Conservation (phyloP, 768 basidiomycete species). For the Tulasnella sp. region DNA sequence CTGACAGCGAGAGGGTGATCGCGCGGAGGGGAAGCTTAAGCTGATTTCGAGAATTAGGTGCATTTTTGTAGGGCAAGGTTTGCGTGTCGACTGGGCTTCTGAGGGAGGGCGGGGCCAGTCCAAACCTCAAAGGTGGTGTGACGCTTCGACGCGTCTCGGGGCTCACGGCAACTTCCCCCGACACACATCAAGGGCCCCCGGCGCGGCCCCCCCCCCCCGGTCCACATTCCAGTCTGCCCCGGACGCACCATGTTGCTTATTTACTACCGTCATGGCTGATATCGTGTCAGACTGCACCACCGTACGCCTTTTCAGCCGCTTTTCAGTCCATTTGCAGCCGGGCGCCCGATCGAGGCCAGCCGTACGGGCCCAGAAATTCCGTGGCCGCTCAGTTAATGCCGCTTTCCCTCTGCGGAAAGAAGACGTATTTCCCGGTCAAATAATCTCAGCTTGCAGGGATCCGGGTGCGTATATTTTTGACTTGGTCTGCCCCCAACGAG, state of each 20-base stretch:
- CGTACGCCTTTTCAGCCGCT: neutral
- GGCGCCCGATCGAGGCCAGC: neutral
- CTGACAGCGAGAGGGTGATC: neutral
- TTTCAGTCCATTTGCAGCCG: neutral
- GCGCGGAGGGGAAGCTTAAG: neutral
- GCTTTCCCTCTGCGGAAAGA: neutral
- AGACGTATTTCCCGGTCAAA: neutral
- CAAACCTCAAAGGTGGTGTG: slow-evolving; percentile 9
- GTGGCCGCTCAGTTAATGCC: neutral
- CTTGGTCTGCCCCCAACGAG: neutral
- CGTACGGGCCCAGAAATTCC: neutral
- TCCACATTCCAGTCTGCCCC: neutral
- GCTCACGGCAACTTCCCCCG: slow-evolving; percentile 10
- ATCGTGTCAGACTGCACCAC: neutral
- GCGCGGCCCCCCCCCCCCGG: neutral
- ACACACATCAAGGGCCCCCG: neutral
- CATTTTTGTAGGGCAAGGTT: slow-evolving; percentile 7
- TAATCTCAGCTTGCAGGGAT: slow-evolving; percentile 6
- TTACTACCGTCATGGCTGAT: neutral
- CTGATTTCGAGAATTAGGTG: neutral
- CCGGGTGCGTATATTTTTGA: slow-evolving; percentile 1
- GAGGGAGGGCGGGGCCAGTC: neutral
- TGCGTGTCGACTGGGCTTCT: neutral
- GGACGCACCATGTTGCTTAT: neutral
- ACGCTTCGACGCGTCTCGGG: neutral